A percentile compares a stretch with the other conserved stretches of the same genome.
Conservation (phyloP, 129 eudicot species). For the Cynara cardunculus region DNA sequence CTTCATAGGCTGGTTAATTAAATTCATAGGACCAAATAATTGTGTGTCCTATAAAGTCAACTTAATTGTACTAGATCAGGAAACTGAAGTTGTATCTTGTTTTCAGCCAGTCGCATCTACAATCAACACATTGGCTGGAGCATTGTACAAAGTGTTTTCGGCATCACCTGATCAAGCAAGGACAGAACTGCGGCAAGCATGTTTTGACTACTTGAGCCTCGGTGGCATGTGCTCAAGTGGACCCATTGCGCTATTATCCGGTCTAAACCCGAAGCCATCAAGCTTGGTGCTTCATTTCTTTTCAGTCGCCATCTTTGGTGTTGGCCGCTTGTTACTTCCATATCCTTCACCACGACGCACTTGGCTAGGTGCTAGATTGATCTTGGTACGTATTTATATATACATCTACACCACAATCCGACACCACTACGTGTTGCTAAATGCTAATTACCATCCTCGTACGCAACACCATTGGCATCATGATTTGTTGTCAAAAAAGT, state of each 20-base stretch:
- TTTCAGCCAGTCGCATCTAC: slow-evolving; percentile 65
- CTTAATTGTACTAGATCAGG: not conserved
- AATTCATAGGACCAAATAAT: not conserved
- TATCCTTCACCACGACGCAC: slow-evolving; percentile 51
- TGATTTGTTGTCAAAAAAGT: not conserved
- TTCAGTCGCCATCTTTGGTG: slow-evolving; percentile 48
- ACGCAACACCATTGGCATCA: not conserved
- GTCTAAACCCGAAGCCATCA: slow-evolving; percentile 49
- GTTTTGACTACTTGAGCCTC: slow-evolving; percentile 60
- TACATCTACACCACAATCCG: not conserved
- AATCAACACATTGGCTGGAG: slow-evolving; percentile 58
- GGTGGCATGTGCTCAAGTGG: slow-evolving; percentile 48
- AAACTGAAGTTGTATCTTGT: not conserved
- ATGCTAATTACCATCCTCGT: not conserved
- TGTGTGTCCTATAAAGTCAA: not conserved
- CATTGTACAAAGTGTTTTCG: slow-evolving; percentile 49
- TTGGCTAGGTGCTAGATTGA: slow-evolving; percentile 44
- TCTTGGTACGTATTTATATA: slow-evolving; percentile 30
- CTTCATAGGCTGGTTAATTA: not conserved
- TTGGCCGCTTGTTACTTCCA: slow-evolving; percentile 54
- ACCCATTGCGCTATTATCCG: slow-evolving; percentile 45
- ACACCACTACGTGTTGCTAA: not conserved
- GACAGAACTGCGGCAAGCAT: slow-evolving; percentile 52
- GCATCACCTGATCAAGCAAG: slow-evolving; percentile 53
- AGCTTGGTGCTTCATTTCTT: slow-evolving; percentile 52